Evolutionary conservation across 176 grass and related monocot species (phyloP), one percentile per base, ranked within the genome.

Genomic region (Phyllostachys edulis): DNA sequence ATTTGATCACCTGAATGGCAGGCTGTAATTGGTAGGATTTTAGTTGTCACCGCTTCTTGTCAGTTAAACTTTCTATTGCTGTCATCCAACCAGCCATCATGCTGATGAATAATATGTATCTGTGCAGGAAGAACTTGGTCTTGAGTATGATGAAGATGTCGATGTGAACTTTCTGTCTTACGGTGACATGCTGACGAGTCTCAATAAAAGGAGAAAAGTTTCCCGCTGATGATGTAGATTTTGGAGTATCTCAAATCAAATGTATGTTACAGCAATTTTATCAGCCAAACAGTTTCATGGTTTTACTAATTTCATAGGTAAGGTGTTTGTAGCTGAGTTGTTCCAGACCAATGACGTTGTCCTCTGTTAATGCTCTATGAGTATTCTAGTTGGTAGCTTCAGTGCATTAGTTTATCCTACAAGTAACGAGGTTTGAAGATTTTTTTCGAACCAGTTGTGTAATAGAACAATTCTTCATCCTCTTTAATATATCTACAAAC

Each of bases 71-170:
- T 51, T 39, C 9, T 14, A n/a, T 52, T 76, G 37, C 17, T 72
- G 6, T n/a, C 60, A 7, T 34, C 34, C 17, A 80, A 21, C 27
- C 0, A 18, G 16, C 26, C 42, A 79, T 38, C 60, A 8, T 24
- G 34, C 17, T 40, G 29, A 72, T 78, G 79, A 77, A 29, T 68
- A 39, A 41, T 87, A 67, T 67, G 9, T 70, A 45, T 82, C 20
- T 83, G 46, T 79, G 76, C 89, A 99, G 93, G 96, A 99, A 70
- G 96, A 99, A 85, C 91, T 99, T 83, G 96, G 91, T 51, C 66
- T 99, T 6, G 96, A 98, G 89, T 98, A 98, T 71, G 96, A 98
- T 21, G 96, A 98, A 91, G 96, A 98, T 94, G 89, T 92, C 17
- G 84, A 68, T 13, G 93, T 57, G 55, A 57, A 57, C 55, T 63